Conservation (phyloP, 371 early-diverging fungal genomes). For the Lichtheimia hyalospora region DNA sequence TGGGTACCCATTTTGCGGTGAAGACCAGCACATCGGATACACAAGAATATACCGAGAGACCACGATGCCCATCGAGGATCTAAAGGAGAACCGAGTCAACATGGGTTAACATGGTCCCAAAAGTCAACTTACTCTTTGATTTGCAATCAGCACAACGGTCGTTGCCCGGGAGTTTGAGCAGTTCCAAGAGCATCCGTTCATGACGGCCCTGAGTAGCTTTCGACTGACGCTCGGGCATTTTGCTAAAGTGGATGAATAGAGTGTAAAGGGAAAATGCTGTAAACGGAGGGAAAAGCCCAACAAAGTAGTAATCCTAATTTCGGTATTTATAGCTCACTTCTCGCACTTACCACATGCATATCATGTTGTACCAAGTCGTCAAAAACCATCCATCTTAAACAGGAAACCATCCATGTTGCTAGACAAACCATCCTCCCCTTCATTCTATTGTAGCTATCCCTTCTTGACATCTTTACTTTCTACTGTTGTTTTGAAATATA, state of each 20-base stretch:
- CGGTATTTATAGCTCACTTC: too few species aligned
- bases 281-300: too few species aligned
- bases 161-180: slow-evolving; percentile 76
- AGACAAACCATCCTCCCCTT: too few species aligned
- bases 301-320: too few species aligned
- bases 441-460: too few species aligned
- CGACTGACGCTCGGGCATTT: slow-evolving; percentile 44
- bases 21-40: slow-evolving; percentile 90
- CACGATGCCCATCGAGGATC: slow-evolving; percentile 96
- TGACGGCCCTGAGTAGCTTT: slow-evolving; percentile 44
- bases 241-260: not conserved
- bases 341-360: too few species aligned
- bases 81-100: slow-evolving; percentile 22
- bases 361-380: too few species aligned
- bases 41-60: slow-evolving; percentile 92
- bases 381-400: too few species aligned
- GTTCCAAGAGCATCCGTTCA: slow-evolving; percentile 68
- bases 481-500: too few species aligned
- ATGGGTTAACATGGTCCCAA: too few species aligned
- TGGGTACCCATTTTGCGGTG: slow-evolving; percentile 94
- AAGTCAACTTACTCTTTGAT: slow-evolving; percentile 56
- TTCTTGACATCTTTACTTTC: too few species aligned
- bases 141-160: slow-evolving; percentile 83
- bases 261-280: not conserved
- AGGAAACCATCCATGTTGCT: too few species aligned